Percentiles rank a stretch among this genome's conserved stretches.
Evolutionary conservation across 139 green algal genomes (phyloP).

Genomic region (Volvox africanus): DNA sequence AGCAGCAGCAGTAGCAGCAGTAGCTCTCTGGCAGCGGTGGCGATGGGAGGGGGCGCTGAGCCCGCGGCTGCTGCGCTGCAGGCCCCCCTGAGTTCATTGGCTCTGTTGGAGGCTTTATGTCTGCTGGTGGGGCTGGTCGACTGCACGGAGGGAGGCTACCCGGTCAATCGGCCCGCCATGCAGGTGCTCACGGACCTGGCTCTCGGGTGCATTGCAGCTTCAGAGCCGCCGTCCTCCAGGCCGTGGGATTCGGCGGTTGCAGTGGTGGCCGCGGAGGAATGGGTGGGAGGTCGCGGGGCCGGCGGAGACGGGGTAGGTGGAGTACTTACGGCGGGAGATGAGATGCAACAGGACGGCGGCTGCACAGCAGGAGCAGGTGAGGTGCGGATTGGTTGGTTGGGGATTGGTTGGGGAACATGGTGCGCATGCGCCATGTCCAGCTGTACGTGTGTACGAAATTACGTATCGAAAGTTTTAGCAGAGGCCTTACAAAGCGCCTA

Average conservation of each 20-base stretch:
- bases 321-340: neutral
- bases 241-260: neutral
- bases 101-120: constrained; percentile 7
- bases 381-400: too few species aligned
- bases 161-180: neutral
- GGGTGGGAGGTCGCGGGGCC: neutral
- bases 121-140: neutral
- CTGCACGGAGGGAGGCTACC: neutral
- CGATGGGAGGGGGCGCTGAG: neutral
- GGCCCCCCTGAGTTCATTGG: too few species aligned
- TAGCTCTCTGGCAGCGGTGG: neutral
- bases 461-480: too few species aligned
- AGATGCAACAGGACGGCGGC: neutral
- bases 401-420: too few species aligned
- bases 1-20: neutral
- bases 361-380: too few species aligned
- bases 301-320: too few species aligned
- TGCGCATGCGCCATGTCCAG: too few species aligned
- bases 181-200: constrained; percentile 34
- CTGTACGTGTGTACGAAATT: too few species aligned
- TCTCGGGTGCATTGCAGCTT: neutral
- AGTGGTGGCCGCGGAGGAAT: neutral
- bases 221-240: neutral
- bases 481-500: too few species aligned
- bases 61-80: neutral